Base-by-base conservation (phyloP, 805 yeast species). In the Ogataea saltuana region DNA sequence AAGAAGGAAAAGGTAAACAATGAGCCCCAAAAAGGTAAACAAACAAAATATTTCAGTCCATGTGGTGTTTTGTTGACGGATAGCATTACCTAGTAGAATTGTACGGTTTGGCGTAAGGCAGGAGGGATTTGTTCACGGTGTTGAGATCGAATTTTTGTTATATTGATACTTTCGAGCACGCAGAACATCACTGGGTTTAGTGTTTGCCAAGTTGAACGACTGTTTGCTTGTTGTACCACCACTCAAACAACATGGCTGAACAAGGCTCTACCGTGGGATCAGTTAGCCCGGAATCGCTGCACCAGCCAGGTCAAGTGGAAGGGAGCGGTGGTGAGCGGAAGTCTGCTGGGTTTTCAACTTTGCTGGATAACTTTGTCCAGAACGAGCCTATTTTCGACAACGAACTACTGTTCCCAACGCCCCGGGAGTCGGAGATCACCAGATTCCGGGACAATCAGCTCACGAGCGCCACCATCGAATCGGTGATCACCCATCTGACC, bases 401-500 rank as follows among this genome's bases (percentile, higher is more conserved):
- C 39, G 57, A 51, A 17, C 39, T 61, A 15, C 39, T 65, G 12
- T 64, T 55, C 46, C 70, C 70, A 32, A 56, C 62, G 1, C 68
- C 69, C 2, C 46, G 41, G 19, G 61, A 60, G 38, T 58, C 65
- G 2, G 64, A 59, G 41, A 61, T 63, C 26, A 50, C 65, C n/a
- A 58, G 56, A 34, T 55, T 59, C 26, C 36, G 42, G 7, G 39
- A 54, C 22, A 45, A 42, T 12, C 46, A 41, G 16, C 41, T 63
- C 3, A 21, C 36, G 4, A 45, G 48, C 17, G 70, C 64, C 13
- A 65, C 69, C 6, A 53, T 60, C 12, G 65, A 62, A 40, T 60
- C 82, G 4, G 61, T 83, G 15, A 63, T 83, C 8, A 79, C 78
- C 7, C 80, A 81, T 53, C 60, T 83, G 22, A 83, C 96, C 2